Evolutionary conservation across 305 asterid genomes (phyloP), one percentile per base, ranked within the genome.

Genomic region (Fraxinus ornus): DNA sequence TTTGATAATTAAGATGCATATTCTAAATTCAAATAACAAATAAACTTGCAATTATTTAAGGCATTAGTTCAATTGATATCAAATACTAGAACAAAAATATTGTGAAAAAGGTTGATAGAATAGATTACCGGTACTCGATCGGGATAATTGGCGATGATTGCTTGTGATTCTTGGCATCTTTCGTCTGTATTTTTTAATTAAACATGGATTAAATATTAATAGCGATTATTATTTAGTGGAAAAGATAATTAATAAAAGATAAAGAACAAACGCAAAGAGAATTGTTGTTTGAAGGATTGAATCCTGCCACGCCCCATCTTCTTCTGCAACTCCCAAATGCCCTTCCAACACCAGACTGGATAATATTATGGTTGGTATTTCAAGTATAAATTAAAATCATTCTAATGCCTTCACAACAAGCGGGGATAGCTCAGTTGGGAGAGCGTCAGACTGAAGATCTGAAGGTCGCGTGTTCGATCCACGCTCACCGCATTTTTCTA

Each of bases 381-480:
- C 17, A 49, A 1, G 0, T 44, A 57, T 0, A 2, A 0, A 55
- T 5, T 1, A n/a, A 0, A 2, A 0, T 2, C 0, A 0, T 2
- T 19, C 2, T 60, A 13, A 10, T 2, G 15, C 7, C 7, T 7
- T 0, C 0, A 3, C 19, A 10, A 1, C 37, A 32, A 71, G 95
- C 90, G 94, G 97, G 97, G 96, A 93, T 90, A 93, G 95, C 94
- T 93, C 97, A 93, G 94, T 94, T 94, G 94, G 95, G 97, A 94
- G 98, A 93, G 96, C 93, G 93, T 90, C 97, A 93, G 94, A 92
- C 97, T 92, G 91, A 93, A 93, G 96, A 91, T 93, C 87, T 91
- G 95, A 92, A 92, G 93, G 96, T 93, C 97, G 71, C 91, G 97
- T 94, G 97, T 92, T 91, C 94, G 97, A 93, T 93, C 94, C 95